Percentiles rank a stretch among this genome's conserved stretches.
phyloP scores from a whole-genome alignment of 441 rosid genomes.

The Eruca vesicaria region DNA sequence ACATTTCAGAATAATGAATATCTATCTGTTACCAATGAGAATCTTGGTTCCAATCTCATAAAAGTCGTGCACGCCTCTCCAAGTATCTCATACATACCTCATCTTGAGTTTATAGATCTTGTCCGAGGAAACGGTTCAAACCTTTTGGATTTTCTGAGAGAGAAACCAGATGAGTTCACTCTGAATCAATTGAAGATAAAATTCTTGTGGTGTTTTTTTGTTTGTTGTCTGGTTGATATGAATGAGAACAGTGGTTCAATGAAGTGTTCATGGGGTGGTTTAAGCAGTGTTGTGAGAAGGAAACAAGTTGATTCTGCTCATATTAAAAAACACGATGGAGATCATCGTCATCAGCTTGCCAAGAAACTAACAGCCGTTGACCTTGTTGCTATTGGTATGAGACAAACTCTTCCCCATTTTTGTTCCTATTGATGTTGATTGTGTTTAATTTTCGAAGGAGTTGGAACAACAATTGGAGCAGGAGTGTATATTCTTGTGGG shows the following conservation, averaged over 20 bases:
- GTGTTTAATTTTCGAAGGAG: constrained; percentile 46
- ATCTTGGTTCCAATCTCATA: constrained; percentile 1
- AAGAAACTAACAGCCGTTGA: constrained; percentile 67
- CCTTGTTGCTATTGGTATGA: constrained; percentile 87
- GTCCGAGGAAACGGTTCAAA: background rate
- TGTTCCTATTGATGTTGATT: too few species aligned
- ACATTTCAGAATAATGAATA: background rate
- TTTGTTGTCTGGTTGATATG: constrained; percentile 18
- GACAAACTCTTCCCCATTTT: background rate
- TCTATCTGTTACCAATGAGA: background rate
- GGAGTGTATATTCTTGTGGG: constrained; percentile 97
- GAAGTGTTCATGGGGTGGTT: constrained; percentile 32
- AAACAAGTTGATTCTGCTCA: constrained; percentile 90
- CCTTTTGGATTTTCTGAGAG: background rate
- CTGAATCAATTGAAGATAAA: constrained; percentile 8
- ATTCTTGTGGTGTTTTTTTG: constrained; percentile 1
- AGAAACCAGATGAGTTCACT: background rate
- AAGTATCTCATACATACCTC: background rate
- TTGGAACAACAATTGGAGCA: constrained; percentile 96
- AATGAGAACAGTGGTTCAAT: constrained; percentile 10
- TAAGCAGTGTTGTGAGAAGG: constrained; percentile 69
- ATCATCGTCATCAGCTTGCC: constrained; percentile 60
- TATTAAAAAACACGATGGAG: constrained; percentile 27
- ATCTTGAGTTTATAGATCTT: background rate
- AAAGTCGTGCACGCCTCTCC: constrained; percentile 23